Evolutionary conservation across 345 rosid species (phyloP), one percentile per base, ranked within the genome.

Genomic region (Rhodamnia argentea): DNA sequence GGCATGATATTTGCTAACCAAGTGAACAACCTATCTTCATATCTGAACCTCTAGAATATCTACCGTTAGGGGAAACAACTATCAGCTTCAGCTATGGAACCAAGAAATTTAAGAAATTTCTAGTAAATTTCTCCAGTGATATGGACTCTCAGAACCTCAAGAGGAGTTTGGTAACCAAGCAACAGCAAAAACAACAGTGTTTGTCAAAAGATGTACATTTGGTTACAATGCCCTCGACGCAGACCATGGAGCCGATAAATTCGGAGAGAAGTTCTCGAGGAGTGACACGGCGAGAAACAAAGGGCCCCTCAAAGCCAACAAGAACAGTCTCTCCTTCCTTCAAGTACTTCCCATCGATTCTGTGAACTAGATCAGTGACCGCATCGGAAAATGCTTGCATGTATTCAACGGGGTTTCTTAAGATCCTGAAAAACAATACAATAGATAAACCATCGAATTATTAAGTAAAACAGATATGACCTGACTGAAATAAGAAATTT

Each of bases 191-290:
- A 40, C 42, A 16, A 16, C 8, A 18, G 84, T 16, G 52, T 51
- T 12, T 20, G 22, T 52, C 40, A 57, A 64, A 58, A 76, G 83
- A 82, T 52, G 44, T 94, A 96, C 99, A 97, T 93, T 97, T 97
- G 22, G 99, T 96, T 87, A 97, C 92, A 86, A 97, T 97, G 87
- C 99, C 99, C 83, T 94, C 98, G 18, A 96, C 97, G 85, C 98
- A 94, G 85, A 97, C 98, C 98, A 97, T 90, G 78, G 99, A 96
- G 84, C 99, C 99, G 84, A 97, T 96, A 89, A 91, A 97, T 85
- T 93, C 95, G 5, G 99, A 96, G 76, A 97, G 98, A 89, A 97
- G 99, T 15, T 93, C 99, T 88, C 99, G 92, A 12, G 99, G 99
- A 1, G 99, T 94, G 85, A 97, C 96, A 15, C 95, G 92, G 2